Evolutionary conservation across 192 early-diverging fungal genomes (phyloP).

Genomic region (Gamsiella multidivaricata): DNA sequence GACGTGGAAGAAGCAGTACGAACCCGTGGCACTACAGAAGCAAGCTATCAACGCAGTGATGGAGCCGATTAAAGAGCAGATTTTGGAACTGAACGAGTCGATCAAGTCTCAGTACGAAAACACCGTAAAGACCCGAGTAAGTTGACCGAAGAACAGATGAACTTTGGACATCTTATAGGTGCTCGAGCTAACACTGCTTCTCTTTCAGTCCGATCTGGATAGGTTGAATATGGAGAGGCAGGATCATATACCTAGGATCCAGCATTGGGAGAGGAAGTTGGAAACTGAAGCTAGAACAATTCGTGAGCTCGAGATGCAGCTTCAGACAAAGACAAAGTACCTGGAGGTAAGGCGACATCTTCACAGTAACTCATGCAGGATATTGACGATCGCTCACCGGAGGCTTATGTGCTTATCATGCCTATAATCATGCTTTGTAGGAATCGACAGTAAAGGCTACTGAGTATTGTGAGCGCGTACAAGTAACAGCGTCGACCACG

Average conservation of each 20-base stretch:
- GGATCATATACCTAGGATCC: slow-evolving; percentile 7
- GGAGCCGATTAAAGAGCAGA: slow-evolving; percentile 55
- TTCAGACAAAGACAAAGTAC: slow-evolving; percentile 35
- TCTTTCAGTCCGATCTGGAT: slow-evolving; percentile 23
- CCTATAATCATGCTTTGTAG: slow-evolving; percentile 2
- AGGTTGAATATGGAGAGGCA: slow-evolving; percentile 12
- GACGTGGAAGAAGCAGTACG: slow-evolving; percentile 69
- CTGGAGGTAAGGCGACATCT: slow-evolving; percentile 33
- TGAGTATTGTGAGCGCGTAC: slow-evolving; percentile 73
- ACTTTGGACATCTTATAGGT: too few species aligned
- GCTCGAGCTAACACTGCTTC: background rate
- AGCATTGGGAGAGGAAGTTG: slow-evolving; percentile 67
- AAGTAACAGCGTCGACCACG: slow-evolving; percentile 51
- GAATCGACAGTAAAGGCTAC: slow-evolving; percentile 64
- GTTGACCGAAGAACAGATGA: slow-evolving; percentile 1
- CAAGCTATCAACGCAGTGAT: slow-evolving; percentile 31
- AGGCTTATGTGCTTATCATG: background rate
- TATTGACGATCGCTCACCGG: background rate
- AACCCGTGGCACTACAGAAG: slow-evolving; percentile 60
- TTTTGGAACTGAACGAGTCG: slow-evolving; percentile 48
- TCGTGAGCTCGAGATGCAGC: slow-evolving; percentile 21
- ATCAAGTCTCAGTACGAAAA: slow-evolving; percentile 13
- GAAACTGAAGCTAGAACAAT: slow-evolving; percentile 46
- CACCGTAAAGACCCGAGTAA: slow-evolving; percentile 25
- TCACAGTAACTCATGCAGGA: background rate